Evolutionary conservation across 2,329 filamentous ascomycete genomes (phyloP).

Genomic region (Phialophora tarda): DNA sequence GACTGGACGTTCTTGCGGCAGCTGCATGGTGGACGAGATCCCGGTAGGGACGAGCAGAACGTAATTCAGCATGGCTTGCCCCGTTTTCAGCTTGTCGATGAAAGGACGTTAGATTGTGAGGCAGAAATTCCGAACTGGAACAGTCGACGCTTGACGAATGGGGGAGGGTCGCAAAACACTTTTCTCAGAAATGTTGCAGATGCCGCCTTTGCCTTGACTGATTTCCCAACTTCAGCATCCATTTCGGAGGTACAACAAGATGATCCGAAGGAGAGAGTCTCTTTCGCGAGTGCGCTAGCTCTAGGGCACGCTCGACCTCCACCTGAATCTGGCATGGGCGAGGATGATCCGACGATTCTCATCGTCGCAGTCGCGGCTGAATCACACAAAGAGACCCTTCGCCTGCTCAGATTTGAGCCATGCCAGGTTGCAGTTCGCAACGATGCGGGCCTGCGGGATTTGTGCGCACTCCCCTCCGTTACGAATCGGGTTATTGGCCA

Average conservation of each 20-base stretch:
- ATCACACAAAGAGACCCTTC: constrained; percentile 16
- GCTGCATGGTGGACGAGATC: not conserved
- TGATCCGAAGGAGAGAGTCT: not conserved
- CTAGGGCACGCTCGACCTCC: constrained; percentile 25
- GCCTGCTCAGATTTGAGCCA: constrained; percentile 16
- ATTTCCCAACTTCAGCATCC: not conserved
- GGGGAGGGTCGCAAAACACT: constrained; percentile 11
- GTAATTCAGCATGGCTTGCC: not conserved
- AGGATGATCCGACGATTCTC: constrained; percentile 6
- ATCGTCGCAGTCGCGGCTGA: constrained; percentile 22
- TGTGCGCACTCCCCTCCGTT: constrained; percentile 19
- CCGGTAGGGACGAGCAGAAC: not conserved
- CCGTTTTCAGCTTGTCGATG: constrained; percentile 20
- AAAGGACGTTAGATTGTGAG: constrained; percentile 5
- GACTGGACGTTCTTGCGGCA: constrained; percentile 35
- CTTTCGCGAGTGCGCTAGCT: constrained; percentile 15
- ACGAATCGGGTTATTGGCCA: not conserved
- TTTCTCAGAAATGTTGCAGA: constrained; percentile 29
- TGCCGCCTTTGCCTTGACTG: constrained; percentile 14
- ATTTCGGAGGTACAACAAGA: not conserved
- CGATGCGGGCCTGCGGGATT: not conserved
- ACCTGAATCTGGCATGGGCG: not conserved
- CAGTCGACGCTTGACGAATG: not conserved
- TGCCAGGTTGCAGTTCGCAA: constrained; percentile 9
- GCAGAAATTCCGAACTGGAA: not conserved